A percentile compares a stretch with the other conserved stretches of the same genome.
These are phyloP conservation scores for Lactarius deliciosus DNA, from an alignment of 768 basidiomycete genomes.

Conservation along the genomic window DNA sequence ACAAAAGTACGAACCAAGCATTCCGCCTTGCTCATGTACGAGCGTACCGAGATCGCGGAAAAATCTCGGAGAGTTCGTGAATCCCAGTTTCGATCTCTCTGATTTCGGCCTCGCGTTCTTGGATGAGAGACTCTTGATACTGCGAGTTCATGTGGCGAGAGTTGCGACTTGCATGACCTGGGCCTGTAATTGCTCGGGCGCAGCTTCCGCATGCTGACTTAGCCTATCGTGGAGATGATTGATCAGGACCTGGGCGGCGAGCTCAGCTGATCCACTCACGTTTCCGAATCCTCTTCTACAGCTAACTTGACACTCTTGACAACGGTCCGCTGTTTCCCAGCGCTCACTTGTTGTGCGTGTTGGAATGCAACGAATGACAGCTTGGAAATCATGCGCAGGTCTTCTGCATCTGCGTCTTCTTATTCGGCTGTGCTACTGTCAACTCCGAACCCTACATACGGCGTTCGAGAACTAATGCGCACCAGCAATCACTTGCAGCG, in stretches of 20 bases:
- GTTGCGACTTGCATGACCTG: conserved; percentile 66
- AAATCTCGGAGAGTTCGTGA: conserved; percentile 94
- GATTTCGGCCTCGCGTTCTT: conserved; percentile 93
- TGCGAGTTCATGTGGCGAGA: conserved; percentile 90
- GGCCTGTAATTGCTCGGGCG: conserved; percentile 64
- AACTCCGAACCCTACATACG: not conserved
- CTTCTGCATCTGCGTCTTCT: conserved; percentile 85
- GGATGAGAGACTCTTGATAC: conserved; percentile 95
- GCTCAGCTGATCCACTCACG: conserved; percentile 31
- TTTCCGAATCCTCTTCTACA: conserved; percentile 66
- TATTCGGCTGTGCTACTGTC: conserved; percentile 53
- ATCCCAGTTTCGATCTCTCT: conserved; percentile 96
- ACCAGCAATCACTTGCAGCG: conserved; percentile 63
- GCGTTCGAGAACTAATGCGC: conserved; percentile 30
- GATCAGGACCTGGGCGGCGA: not conserved
- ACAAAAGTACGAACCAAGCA: conserved; percentile 69
- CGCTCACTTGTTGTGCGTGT: conserved; percentile 85
- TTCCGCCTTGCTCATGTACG: conserved; percentile 89
- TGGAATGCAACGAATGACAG: conserved; percentile 90
- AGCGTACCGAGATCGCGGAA: conserved; percentile 95
- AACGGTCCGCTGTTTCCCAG: conserved; percentile 84
- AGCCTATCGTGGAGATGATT: conserved; percentile 1
- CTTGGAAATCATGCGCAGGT: conserved; percentile 93
- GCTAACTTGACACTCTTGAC: conserved; percentile 84
- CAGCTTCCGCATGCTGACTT: conserved; percentile 34